phyloP scores from a whole-genome alignment of 768 basidiomycete genomes.

The Pleurotus eryngii region DNA sequence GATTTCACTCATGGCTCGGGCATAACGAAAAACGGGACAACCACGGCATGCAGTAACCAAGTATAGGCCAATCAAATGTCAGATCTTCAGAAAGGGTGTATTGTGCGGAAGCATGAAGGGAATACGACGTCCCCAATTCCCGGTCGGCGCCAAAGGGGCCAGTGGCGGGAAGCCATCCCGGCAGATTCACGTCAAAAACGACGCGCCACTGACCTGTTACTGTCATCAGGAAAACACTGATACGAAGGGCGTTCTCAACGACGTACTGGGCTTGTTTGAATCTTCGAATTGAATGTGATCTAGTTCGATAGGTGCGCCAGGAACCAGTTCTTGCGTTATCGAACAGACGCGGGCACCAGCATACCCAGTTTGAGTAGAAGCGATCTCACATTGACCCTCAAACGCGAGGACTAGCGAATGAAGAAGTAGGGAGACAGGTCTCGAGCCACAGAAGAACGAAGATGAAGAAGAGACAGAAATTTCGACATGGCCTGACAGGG shows the following conservation, averaged over 20 bases:
- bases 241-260: background rate
- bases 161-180: conserved; percentile 83
- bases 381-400: conserved; percentile 81
- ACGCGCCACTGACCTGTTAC: conserved; percentile 60
- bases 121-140: conserved; percentile 59
- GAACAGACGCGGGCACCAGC: conserved; percentile 64
- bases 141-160: conserved; percentile 43
- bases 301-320: conserved; percentile 53
- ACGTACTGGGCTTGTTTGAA: conserved; percentile 45
- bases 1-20: conserved; percentile 41
- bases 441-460: conserved; percentile 53
- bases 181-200: conserved; percentile 78
- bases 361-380: conserved; percentile 65
- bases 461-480: conserved; percentile 58
- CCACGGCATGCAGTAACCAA: conserved; percentile 55
- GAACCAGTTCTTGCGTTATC: conserved; percentile 59
- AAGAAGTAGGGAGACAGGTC: conserved; percentile 50
- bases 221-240: background rate
- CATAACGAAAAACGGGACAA: conserved; percentile 39
- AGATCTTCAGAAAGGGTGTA: conserved; percentile 41
- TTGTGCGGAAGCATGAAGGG: conserved; percentile 63
- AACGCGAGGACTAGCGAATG: conserved; percentile 74
- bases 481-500: conserved; percentile 78
- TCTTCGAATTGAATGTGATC: conserved; percentile 65
- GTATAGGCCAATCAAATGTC: conserved; percentile 41